Percentiles rank a stretch among this genome's conserved stretches.
phyloP scores from a whole-genome alignment of 1,284 basidiomycete species.

The Tausonia pullulans region DNA sequence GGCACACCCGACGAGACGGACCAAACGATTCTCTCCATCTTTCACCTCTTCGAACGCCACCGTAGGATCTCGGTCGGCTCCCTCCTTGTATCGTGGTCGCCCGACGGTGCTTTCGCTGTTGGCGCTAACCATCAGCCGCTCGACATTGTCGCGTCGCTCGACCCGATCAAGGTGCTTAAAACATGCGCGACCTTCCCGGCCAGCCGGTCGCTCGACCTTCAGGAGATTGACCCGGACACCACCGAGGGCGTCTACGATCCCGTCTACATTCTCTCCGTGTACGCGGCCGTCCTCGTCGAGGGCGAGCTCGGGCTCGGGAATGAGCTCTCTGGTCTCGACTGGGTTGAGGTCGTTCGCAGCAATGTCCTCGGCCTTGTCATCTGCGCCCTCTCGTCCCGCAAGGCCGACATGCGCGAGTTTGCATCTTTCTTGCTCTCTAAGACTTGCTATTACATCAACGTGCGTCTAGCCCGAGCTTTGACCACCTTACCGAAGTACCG shows the following conservation, averaged over 20 bases:
- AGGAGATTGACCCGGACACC: slow-evolving; percentile 25
- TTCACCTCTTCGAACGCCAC: slow-evolving; percentile 64
- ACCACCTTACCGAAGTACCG: slow-evolving; percentile 15
- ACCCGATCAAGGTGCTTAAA: slow-evolving; percentile 54
- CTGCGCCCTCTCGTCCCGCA: slow-evolving; percentile 58
- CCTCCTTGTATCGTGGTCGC: slow-evolving; percentile 53
- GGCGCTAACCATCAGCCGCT: slow-evolving; percentile 41
- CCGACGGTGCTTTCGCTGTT: slow-evolving; percentile 32
- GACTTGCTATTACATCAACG: slow-evolving; percentile 28
- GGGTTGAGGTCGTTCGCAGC: slow-evolving; percentile 75
- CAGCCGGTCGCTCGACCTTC: slow-evolving; percentile 17
- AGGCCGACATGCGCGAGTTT: slow-evolving; percentile 47
- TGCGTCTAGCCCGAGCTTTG: slow-evolving; percentile 19
- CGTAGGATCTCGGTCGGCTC: slow-evolving; percentile 53
- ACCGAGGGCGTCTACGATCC: slow-evolving; percentile 59
- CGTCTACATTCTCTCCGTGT: slow-evolving; percentile 58
- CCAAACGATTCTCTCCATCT: slow-evolving; percentile 54
- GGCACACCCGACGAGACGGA: slow-evolving; percentile 58
- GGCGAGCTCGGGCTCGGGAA: slow-evolving; percentile 28
- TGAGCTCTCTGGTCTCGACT: slow-evolving; percentile 50
- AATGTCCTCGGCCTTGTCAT: slow-evolving; percentile 67
- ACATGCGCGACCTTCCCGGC: slow-evolving; percentile 63
- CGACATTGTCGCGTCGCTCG: slow-evolving; percentile 58
- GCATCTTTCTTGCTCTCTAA: slow-evolving; percentile 37
- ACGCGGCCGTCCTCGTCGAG: slow-evolving; percentile 51